Evolutionary conservation across 2,329 filamentous ascomycete species (phyloP).

Genomic region (Neonectria sp.): DNA sequence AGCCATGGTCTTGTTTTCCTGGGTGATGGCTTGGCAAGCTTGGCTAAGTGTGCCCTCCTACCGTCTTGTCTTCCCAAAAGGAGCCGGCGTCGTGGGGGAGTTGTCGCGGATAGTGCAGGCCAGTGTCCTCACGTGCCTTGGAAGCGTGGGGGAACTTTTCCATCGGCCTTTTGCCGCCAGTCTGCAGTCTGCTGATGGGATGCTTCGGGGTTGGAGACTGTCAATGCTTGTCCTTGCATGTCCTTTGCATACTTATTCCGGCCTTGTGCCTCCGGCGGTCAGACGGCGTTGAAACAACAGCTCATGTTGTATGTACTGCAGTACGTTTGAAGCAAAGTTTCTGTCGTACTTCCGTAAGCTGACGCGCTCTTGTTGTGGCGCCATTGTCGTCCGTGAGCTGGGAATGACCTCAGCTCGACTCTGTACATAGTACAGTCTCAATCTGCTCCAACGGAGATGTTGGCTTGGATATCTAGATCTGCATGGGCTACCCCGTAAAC

Average conservation of each 20-base stretch:
- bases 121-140: constrained; percentile 40
- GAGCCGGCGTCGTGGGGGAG: constrained; percentile 4
- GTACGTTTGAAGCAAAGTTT: not conserved
- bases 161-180: not conserved
- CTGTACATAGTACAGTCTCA: not conserved
- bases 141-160: constrained; percentile 37
- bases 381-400: constrained; percentile 10
- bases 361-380: not conserved
- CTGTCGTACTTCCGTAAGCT: not conserved
- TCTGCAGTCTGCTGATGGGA: constrained; percentile 10
- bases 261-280: constrained; percentile 17
- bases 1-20: constrained; percentile 5
- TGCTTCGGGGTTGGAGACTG: constrained; percentile 6
- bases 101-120: constrained; percentile 39
- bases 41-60: not conserved
- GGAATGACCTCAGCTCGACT: constrained; percentile 1
- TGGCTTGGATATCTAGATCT: not conserved
- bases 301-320: not conserved
- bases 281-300: constrained; percentile 17
- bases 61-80: not conserved
- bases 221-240: not conserved
- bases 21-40: not conserved
- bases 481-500: not conserved
- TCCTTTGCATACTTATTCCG: not conserved
- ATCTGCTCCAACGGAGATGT: constrained; percentile 11